Base-by-base conservation (phyloP, 345 rosid genomes). In the Sisymbrium altissimum region DNA sequence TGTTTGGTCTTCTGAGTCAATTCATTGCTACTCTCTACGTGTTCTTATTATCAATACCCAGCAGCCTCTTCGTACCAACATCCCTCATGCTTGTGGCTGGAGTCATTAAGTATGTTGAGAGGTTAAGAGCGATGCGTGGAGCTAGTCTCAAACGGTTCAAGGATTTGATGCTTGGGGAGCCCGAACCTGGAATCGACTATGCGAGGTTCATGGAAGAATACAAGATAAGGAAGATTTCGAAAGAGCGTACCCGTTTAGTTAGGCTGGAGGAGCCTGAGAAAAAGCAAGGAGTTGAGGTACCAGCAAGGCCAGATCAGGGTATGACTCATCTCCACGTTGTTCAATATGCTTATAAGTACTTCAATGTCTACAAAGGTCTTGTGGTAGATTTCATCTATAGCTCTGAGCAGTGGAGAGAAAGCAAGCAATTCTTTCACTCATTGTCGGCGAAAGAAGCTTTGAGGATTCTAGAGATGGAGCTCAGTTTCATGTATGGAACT, bases 401-500 rank as follows among this genome's bases (percentile, higher is more conserved):
- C 43, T 27, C 57, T 6, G 29, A 56, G 1, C 54, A 17, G 71
- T 13, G 57, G 63, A 25, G 14, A 23, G 52, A 53, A 3, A 30
- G 57, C 79, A 44, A 49, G 57, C n/a, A 14, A 3, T 62, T 49
- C 11, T 74, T 57, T 3, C 11, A 8, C 0, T 65, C 35, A 25
- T 15, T 73, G 52, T 0, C 3, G 0, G 1, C 76, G 0, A 45
- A 38, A 5, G 55, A 62, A 0, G 88, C 83, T 10, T 75, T 86
- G 54, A 69, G 59, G 32, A 21, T 86, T 12, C 43, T 81, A 4
- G 85, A 78, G 67, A 58, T 52, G 3, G 85, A 79, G 57, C 82
- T 84, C 3, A 66, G 68, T 21, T 77, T 86, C 57, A 61, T 84
- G 8, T 84, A 71, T 43, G 87, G 79, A 23, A 39, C 81, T 30